Base-by-base conservation (phyloP, 805 yeast genomes). In the Alloascoidea africana region DNA sequence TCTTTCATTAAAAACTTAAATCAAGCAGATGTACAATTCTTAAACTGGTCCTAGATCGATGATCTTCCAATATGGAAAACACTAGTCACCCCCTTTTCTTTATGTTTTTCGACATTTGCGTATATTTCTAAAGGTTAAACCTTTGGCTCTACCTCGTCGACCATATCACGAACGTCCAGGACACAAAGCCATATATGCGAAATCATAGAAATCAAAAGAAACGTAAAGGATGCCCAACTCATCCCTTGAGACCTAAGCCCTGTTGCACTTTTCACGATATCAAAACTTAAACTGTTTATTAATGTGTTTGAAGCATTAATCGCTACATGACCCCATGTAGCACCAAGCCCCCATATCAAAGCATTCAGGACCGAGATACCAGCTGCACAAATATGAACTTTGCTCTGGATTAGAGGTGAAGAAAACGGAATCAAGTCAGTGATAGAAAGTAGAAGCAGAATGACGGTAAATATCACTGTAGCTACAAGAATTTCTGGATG, bases 401-500 rank as follows among this genome's bases (percentile, higher is more conserved):
- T 23, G 30, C 30, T 23, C n/a, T n/a, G n/a, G n/a, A n/a, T n/a
- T n/a, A n/a, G n/a, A n/a, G 30, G n/a, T 8, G n/a, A 23, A n/a
- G n/a, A 23, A 8, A n/a, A 23, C 30, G n/a, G n/a, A 8, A 23
- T 8, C n/a, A 23, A 23, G 30, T 8, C 13, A 23, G n/a, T 14
- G 2, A 68, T 42, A n/a, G 66, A 42, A 3, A 62, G 43, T 1
- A 70, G 33, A 17, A 72, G 52, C 40, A 65, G 50, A 1, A 63
- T 33, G 6, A 73, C 44, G 2, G 64, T 52, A 4, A 76, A 41
- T 2, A 68, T 57, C 3, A 74, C 51, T 2, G 67, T 57, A 0
- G 68, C 65, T 48, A 73, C 63, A 17, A 76, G 54, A 3, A 76
- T 44, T 39, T 66, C 65, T 2, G 83, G 78, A 44, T 69, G 76